A percentile compares a stretch with the other conserved stretches of the same genome.
phyloP scores from a whole-genome alignment of 176 grass and related monocot genomes.

The Cymbopogon citratus region DNA sequence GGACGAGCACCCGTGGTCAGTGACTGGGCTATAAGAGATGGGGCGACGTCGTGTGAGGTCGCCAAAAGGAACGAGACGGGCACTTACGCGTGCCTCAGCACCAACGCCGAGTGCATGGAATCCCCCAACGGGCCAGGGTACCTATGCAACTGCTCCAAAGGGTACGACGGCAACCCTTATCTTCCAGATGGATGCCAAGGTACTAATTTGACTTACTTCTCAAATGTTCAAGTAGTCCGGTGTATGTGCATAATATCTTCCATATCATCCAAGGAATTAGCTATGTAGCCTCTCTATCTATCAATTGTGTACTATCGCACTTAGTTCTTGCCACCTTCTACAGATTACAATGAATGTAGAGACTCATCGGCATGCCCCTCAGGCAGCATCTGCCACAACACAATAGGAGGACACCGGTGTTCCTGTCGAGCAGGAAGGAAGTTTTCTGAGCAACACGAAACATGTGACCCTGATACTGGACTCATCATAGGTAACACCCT shows the following conservation, averaged over 20 bases:
- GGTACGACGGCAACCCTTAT: conserved; percentile 24
- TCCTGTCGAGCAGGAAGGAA: neutral
- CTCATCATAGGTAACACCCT: neutral
- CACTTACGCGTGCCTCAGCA: too few relatives aligned
- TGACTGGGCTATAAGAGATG: too few relatives aligned
- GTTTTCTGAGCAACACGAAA: neutral
- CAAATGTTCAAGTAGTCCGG: too few relatives aligned
- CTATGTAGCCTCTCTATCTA: too few relatives aligned
- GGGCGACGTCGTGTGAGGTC: too few relatives aligned
- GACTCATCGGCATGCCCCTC: neutral
- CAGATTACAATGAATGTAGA: neutral
- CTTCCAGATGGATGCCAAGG: neutral
- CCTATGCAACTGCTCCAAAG: conserved; percentile 12
- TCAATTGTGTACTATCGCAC: too few relatives aligned
- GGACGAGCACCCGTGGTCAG: too few relatives aligned
- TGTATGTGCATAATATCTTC: too few relatives aligned
- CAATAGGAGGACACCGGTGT: neutral
- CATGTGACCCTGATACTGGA: neutral
- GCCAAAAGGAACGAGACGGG: too few relatives aligned
- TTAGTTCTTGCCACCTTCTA: neutral
- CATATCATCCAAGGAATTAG: neutral
- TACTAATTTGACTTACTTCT: neutral
- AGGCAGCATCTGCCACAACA: neutral
- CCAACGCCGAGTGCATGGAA: too few relatives aligned
- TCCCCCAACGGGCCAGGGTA: neutral